These are phyloP conservation scores for Chaetoceros muelleri DNA, from an alignment of 108 stramenopile species.

Conservation along the genomic window DNA sequence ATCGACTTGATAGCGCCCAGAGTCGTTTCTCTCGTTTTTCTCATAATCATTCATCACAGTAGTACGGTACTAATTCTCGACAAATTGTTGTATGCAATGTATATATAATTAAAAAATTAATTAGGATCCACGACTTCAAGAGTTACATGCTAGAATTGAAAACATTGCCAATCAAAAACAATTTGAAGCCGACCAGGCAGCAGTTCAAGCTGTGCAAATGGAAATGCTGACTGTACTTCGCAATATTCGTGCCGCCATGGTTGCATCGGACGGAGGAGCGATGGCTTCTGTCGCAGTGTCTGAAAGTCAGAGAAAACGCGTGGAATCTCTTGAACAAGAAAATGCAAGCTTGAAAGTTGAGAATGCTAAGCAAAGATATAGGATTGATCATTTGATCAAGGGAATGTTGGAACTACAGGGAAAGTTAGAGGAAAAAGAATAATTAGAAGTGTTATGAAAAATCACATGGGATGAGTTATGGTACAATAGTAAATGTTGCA, in stretches of 20 bases:
- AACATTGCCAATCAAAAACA: not conserved
- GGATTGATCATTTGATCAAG: conserved; percentile 33
- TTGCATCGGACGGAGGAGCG: not conserved
- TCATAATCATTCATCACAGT: too few relatives aligned
- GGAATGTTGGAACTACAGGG: conserved; percentile 20
- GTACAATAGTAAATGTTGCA: too few relatives aligned
- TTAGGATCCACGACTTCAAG: too few relatives aligned
- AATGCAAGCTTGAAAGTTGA: conserved; percentile 32
- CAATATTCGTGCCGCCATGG: conserved; percentile 28
- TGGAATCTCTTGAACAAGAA: conserved; percentile 28
- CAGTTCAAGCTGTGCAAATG: conserved; percentile 27
- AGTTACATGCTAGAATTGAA: not conserved
- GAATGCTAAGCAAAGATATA: conserved; percentile 40
- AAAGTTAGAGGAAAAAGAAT: too few relatives aligned
- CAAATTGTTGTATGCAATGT: too few relatives aligned
- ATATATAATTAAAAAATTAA: too few relatives aligned
- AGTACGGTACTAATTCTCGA: too few relatives aligned
- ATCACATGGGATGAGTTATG: too few relatives aligned
- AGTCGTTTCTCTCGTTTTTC: too few relatives aligned
- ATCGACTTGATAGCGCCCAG: too few relatives aligned
- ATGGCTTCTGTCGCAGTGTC: not conserved
- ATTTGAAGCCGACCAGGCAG: conserved; percentile 35
- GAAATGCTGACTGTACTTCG: conserved; percentile 30
- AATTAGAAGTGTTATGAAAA: too few relatives aligned
- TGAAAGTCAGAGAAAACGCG: conserved; percentile 13